Evolutionary conservation across 2,329 filamentous ascomycete species (phyloP), one percentile per base, ranked within the genome.

Genomic region (Chrysosporium keratinophilum): DNA sequence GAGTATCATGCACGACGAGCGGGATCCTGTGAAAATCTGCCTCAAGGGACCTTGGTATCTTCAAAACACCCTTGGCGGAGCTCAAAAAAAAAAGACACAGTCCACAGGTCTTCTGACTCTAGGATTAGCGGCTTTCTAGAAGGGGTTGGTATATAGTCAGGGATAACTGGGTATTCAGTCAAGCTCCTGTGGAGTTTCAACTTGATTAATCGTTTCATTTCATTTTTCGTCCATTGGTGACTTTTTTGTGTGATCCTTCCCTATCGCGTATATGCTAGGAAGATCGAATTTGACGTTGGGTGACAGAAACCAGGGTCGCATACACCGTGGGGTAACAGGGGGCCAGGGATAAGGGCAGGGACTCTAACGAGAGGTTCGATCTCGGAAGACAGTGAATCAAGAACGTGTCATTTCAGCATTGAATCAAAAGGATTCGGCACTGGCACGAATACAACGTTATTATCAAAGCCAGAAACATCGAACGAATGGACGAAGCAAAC

Each of bases 171-270:
- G 19, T 20, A 28, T 31, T 28, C 33, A 19, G 33, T 46, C 42
- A 46, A 52, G 50, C 50, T 52, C 41, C 23, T 52, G 33, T 46
- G 35, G 31, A 40, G 50, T 52, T 52, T 52, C 50, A 52, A 52
- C 34, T 52, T 46, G 50, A 52, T 40, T 41, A 39, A 41, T 11
- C 20, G 50, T 52, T 52, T 52, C 50, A 52, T 52, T 52, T 52
- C 49, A 35, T 31, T 37, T 35, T 28, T 43, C 9, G 17, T 28
- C 3, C 39, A 35, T 35, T 35, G 17, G 34, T 19, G n/a, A n/a
- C 12, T 42, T 51, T 35, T 44, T 51, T 51, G 43, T 43, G 39
- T 37, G 11, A 37, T 19, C 39, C 41, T 44, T 51, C 49, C 40
- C 40, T 37, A 43, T 51, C 49, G 39, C 49, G 49, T 51, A 51